phyloP scores from a whole-genome alignment of 208 protist genomes.

The Leishmania tropica region DNA sequence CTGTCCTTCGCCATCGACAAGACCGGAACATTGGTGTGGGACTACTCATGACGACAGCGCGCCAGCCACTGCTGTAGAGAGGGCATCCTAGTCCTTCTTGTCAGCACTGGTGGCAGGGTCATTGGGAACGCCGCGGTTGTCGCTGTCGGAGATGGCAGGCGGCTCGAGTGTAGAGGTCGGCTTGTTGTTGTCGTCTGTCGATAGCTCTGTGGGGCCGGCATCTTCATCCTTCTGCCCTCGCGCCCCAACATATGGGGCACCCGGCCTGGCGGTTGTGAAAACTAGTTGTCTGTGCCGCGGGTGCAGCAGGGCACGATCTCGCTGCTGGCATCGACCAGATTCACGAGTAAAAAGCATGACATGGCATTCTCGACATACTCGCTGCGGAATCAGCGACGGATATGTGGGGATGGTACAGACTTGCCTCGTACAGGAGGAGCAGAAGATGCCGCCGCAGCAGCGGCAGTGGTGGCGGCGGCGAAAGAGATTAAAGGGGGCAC shows the following conservation, averaged over 20 bases:
- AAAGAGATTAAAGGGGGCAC: conserved; percentile 30
- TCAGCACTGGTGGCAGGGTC: conserved; percentile 7
- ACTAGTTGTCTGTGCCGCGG: neutral
- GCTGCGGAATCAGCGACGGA: conserved; percentile 31
- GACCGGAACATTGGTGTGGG: conserved; percentile 38
- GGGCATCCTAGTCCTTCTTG: conserved; percentile 7
- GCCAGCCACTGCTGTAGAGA: conserved; percentile 37
- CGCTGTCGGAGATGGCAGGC: neutral
- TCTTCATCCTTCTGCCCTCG: neutral
- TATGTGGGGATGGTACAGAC: conserved; percentile 28
- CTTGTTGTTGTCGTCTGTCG: too few species aligned
- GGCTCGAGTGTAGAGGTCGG: neutral
- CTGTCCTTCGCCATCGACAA: conserved; percentile 44
- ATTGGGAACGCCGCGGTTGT: conserved; percentile 21
- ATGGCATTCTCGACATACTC: conserved; percentile 47
- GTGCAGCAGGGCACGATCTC: conserved; percentile 3
- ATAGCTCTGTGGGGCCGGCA: neutral
- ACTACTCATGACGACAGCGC: conserved; percentile 40
- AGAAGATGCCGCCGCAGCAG: conserved; percentile 50
- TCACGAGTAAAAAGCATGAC: conserved; percentile 5
- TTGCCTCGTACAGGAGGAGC: conserved; percentile 36
- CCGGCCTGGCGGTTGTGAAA: neutral
- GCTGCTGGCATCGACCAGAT: conserved; percentile 7
- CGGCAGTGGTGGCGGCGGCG: conserved; percentile 44
- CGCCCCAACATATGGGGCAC: neutral